phyloP scores from a whole-genome alignment of 2,329 filamentous ascomycete species.

The Xylariaceae sp. region DNA sequence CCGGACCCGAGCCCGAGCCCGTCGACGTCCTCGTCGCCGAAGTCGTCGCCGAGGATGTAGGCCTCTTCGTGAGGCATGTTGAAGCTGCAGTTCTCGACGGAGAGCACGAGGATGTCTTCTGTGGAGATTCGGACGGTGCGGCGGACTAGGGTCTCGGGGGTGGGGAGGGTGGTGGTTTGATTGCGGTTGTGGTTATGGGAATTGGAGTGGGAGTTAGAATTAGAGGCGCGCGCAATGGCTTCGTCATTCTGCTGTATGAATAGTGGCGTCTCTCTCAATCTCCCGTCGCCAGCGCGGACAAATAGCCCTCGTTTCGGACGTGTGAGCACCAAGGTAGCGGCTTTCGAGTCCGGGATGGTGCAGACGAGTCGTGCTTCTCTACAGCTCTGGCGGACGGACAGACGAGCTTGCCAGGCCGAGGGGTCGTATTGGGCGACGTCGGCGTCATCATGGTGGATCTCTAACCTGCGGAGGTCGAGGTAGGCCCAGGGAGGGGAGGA shows the following conservation, averaged over 20 bases:
- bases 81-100: conserved; percentile 33
- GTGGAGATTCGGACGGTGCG: conserved; percentile 23
- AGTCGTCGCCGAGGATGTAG: conserved; percentile 5
- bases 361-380: conserved; percentile 27
- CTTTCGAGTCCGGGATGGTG: conserved; percentile 18
- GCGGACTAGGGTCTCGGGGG: conserved; percentile 18
- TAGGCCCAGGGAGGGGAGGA: conserved; percentile 27
- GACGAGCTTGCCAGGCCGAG: conserved; percentile 28
- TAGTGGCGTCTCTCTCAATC: conserved; percentile 20
- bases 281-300: conserved; percentile 26
- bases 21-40: too few species aligned
- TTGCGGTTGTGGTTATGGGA: not conserved
- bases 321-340: conserved; percentile 23
- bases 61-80: conserved; percentile 28
- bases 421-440: conserved; percentile 28
- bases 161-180: not conserved
- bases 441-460: conserved; percentile 25
- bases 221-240: too few species aligned
- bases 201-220: too few species aligned
- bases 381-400: conserved; percentile 22
- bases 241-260: not conserved
- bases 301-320: conserved; percentile 27
- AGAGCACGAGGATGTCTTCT: conserved; percentile 27
- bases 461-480: conserved; percentile 29
- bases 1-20: too few species aligned